Conservation (phyloP, 2,329 filamentous ascomycete species). For the Eurotiales sp. region DNA sequence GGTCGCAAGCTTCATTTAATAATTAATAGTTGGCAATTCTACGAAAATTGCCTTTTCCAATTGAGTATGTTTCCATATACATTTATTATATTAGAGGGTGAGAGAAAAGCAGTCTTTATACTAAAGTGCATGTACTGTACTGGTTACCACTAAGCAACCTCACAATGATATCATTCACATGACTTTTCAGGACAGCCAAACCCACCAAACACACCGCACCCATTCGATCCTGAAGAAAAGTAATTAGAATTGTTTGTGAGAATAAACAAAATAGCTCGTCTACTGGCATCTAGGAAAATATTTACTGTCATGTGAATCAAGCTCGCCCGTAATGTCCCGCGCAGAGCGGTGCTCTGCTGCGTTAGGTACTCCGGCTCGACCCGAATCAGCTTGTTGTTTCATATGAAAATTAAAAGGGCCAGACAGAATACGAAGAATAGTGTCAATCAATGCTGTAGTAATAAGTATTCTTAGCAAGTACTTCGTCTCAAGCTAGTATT, state of each 20-base stretch:
- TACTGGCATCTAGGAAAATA: not conserved
- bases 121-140: not conserved
- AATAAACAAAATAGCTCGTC: not conserved
- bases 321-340: too few species aligned
- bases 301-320: too few species aligned
- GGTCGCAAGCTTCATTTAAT: not conserved
- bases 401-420: too few species aligned
- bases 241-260: not conserved
- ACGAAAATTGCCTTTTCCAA: too few species aligned
- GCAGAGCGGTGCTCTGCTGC: too few species aligned
- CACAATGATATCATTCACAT: conserved; percentile 16
- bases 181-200: not conserved
- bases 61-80: too few species aligned
- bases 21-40: not conserved
- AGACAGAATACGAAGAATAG: too few species aligned
- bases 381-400: too few species aligned
- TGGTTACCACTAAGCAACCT: not conserved
- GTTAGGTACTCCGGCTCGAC: too few species aligned
- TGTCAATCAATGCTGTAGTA: too few species aligned
- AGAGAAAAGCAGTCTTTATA: conserved; percentile 8
- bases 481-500: not conserved
- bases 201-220: not conserved
- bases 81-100: not conserved
- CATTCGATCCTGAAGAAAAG: not conserved
- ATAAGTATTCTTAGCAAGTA: not conserved